Evolutionary conservation across 495 filamentous ascomycete species (phyloP), one percentile per base, ranked within the genome.

Genomic region (Penicillium fimorum): DNA sequence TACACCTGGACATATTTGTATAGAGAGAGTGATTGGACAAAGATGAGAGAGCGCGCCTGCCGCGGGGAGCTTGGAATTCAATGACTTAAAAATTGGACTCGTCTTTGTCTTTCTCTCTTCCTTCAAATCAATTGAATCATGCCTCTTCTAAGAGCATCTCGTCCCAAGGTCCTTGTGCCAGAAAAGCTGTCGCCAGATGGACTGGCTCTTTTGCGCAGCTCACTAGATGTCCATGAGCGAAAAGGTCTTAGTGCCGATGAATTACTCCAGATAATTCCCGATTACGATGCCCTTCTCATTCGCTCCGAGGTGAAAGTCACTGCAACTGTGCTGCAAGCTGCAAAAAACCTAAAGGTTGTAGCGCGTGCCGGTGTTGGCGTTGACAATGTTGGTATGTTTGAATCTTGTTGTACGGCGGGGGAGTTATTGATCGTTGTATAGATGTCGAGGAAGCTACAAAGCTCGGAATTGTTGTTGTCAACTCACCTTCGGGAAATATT

Each of bases 171-270:
- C 58, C 82, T 90, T 37, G 83, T 88, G 17, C 81, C 87, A 1
- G 87, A 90, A 65, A 89, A 87, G 65, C 78, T 90, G 47, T 89
- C 87, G n/a, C 75, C 80, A 13, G 87, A 90, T 70, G 86, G 86
- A 29, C 78, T 90, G 12, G 75, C 82, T 37, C 68, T 88, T 8
- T 76, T 90, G 20, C 71, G 76, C 12, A 71, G 65, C 9, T 72
- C 75, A 18, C 80, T 86, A 62, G 79, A 83, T 20, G 83, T 89
- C 18, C 74, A 88, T 58, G 82, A 85, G 48, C 69, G 77, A 15
- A 79, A 79, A 54, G 78, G 79, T 5, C 66, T 88, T 15, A 77
- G 76, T 17, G 55, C 83, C 2, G 72, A 79, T 2, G 78, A 86
- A 47, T 74, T 89, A n/a, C 61, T 82, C 25, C 33, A 64, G 1